A percentile compares a stretch with the other conserved stretches of the same genome.
These are phyloP conservation scores for Breviolum minutum DNA, from an alignment of 73 alveolate species.

Conservation along the genomic window DNA sequence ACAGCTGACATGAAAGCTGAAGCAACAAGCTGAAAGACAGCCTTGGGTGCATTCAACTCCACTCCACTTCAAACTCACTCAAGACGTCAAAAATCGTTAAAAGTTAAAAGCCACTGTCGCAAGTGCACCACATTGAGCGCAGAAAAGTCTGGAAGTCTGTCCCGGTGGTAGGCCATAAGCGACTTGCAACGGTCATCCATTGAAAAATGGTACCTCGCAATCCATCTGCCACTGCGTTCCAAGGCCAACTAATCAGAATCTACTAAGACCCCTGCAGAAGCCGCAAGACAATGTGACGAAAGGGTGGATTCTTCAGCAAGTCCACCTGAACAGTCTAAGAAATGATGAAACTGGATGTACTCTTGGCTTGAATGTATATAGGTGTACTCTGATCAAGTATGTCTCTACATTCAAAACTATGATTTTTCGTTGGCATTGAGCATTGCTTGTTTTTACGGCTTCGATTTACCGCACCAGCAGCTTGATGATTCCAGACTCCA, in stretches of 20 bases:
- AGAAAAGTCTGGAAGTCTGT: neutral
- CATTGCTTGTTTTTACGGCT: too few relatives aligned
- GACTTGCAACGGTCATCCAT: slow-evolving; percentile 95
- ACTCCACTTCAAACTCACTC: neutral
- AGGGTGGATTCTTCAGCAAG: slow-evolving; percentile 84
- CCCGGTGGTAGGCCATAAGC: slow-evolving; percentile 92
- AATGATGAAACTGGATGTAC: neutral
- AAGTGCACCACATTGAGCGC: neutral
- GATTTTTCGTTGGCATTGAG: too few relatives aligned
- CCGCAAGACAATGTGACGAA: slow-evolving; percentile 88
- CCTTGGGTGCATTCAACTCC: neutral
- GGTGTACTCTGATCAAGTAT: too few relatives aligned
- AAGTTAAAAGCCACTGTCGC: neutral
- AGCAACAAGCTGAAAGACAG: too few relatives aligned
- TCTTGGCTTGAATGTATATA: too few relatives aligned
- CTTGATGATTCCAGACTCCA: slow-evolving; percentile 90
- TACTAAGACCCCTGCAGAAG: slow-evolving; percentile 2
- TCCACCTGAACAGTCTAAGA: slow-evolving; percentile 51
- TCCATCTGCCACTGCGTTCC: neutral
- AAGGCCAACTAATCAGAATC: neutral
- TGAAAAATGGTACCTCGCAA: slow-evolving; percentile 79
- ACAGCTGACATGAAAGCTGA: neutral
- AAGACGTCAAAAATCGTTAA: too few relatives aligned
- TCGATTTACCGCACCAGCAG: slow-evolving; percentile 47
- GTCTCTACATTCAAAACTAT: too few relatives aligned